phyloP scores from a whole-genome alignment of 2,329 filamentous ascomycete species.

The Dactylellina cionopaga region DNA sequence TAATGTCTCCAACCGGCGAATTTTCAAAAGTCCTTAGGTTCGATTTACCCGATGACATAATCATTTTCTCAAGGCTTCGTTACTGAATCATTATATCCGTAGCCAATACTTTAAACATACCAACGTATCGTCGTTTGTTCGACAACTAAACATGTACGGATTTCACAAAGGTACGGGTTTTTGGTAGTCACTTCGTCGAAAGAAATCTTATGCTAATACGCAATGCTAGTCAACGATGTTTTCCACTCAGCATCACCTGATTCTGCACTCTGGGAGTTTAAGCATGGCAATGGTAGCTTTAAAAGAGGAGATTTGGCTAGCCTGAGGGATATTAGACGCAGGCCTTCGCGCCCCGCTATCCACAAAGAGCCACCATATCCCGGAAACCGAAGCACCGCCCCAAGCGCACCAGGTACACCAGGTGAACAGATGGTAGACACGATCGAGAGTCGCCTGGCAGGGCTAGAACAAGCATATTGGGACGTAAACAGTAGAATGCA shows the following conservation, averaged over 20 bases:
- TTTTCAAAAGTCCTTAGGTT: constrained; percentile 98
- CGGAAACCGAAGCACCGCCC: constrained; percentile 74
- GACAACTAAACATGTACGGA: constrained; percentile 98
- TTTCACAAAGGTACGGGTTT: constrained; percentile 87
- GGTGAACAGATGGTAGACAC: constrained; percentile 77
- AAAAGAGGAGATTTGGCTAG: constrained; percentile 92
- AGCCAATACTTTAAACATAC: constrained; percentile 99
- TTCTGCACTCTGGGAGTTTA: constrained; percentile 97
- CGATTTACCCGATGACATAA: no score
- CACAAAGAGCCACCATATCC: constrained; percentile 89
- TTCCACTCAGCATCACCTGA: constrained; percentile 96
- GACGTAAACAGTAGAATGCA: constrained; percentile 80
- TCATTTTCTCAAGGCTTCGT: no score
- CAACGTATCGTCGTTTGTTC: constrained; percentile 97
- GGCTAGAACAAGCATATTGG: constrained; percentile 82
- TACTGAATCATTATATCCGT: constrained; percentile 33
- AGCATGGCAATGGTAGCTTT: constrained; percentile 96
- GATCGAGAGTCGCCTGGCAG: constrained; percentile 76
- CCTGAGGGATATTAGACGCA: constrained; percentile 91
- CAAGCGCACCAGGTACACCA: constrained; percentile 84
- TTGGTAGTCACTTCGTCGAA: not conserved
- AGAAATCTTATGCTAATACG: not conserved
- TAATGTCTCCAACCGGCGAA: constrained; percentile 96
- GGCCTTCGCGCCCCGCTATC: constrained; percentile 89
- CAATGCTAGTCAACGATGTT: constrained; percentile 97